Conservation (phyloP, 164 flowering plant genomes). For the Malania oleifera region DNA sequence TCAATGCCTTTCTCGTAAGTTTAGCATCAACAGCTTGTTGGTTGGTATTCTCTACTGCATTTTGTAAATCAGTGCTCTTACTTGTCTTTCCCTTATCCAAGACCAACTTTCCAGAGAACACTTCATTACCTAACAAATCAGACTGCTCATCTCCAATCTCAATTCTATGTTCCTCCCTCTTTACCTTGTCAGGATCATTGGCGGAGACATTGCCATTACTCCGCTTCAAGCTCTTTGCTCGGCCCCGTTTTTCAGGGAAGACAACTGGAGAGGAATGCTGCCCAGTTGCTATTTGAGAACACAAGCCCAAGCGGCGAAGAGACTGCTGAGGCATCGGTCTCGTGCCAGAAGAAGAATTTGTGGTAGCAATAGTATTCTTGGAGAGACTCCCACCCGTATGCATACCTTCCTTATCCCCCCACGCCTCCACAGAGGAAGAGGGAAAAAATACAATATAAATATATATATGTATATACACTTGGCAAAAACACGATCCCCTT, state of each 20-base stretch:
- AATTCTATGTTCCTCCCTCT: slow-evolving; percentile 72
- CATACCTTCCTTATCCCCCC: slow-evolving; percentile 53
- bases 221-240: slow-evolving; percentile 43
- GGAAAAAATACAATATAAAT: no score
- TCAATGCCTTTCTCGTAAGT: slow-evolving; percentile 86
- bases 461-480: no score
- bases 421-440: no score
- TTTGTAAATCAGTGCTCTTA: slow-evolving; percentile 32
- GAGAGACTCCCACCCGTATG: slow-evolving; percentile 55
- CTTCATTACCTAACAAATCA: slow-evolving; percentile 73
- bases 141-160: slow-evolving; percentile 94
- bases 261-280: slow-evolving; percentile 87
- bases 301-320: slow-evolving; percentile 63
- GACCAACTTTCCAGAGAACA: slow-evolving; percentile 68
- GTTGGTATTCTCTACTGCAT: slow-evolving; percentile 35
- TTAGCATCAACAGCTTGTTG: slow-evolving; percentile 70
- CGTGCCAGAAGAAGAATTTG: slow-evolving; percentile 17
- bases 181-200: slow-evolving; percentile 43
- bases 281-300: slow-evolving; percentile 69
- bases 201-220: slow-evolving; percentile 22
- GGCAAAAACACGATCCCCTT: no score
- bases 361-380: slow-evolving; percentile 26
- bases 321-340: slow-evolving; percentile 57
- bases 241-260: slow-evolving; percentile 87
- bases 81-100: slow-evolving; percentile 54